Evolutionary conservation across 208 protist species (phyloP), one percentile per base, ranked within the genome.

Genomic region (Trypanosoma congolense): DNA sequence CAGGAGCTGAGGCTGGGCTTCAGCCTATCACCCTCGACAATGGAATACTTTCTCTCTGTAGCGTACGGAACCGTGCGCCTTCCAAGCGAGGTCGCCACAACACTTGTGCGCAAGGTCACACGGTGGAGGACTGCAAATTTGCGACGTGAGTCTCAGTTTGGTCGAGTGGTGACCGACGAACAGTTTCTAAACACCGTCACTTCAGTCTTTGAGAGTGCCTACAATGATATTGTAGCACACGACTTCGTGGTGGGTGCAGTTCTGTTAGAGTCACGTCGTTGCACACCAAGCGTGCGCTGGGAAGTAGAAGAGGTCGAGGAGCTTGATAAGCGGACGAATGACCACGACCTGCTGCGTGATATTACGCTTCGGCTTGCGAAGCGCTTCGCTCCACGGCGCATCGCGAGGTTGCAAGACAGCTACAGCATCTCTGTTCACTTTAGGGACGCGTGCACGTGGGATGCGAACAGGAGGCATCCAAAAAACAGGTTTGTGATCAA

Each of bases 1-100:
- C 47, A 77, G 28, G 56, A 66, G 12, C 33, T 73, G 16, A 36
- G 61, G 10, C 53, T 94, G 4, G 69, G 59, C 44, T 87, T 82
- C 53, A 79, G 61, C 38, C 56, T 94, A 2, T 76, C 76, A 8
- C 53, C 46, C 21, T 46, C 53, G 24, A 84, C 78, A 10, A 77
- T 78, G 29, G 56, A 55, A 0, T 58, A 42, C 10, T 87, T 76
- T 48, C 65, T 80, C 55, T 47, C 44, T 24, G 52, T 75, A 18
- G 71, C 60, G 3, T 76, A 66, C 49, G 83, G 87, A 16, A 55
- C 59, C 1, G 71, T 84, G 73, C 71, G 61, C 4, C 79, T 90
- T 28, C 59, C 59, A 3, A 56, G 61, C 9, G 87, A 94, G 63
- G 36, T 62, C 4, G 12, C 38, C 24, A 49, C 47, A 25, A 55